These are phyloP conservation scores for Chrysosporium keratinophilum DNA, from an alignment of 2,329 filamentous ascomycete genomes.

Conservation along the genomic window DNA sequence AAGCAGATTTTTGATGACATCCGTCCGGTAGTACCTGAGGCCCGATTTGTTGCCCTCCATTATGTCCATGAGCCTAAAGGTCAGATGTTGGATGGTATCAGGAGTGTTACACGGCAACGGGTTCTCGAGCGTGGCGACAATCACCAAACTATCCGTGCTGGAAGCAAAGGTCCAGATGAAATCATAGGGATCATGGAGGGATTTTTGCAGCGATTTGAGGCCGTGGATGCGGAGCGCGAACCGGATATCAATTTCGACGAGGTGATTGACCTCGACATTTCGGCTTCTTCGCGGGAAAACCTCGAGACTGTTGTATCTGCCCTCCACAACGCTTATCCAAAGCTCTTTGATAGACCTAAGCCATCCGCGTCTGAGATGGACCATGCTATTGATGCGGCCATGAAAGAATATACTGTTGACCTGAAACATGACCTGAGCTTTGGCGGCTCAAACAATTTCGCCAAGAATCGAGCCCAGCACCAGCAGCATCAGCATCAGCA, in stretches of 20 bases:
- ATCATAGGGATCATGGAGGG: constrained; percentile 89
- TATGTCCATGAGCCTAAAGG: constrained; percentile 64
- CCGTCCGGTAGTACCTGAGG: constrained; percentile 48
- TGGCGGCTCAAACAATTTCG: constrained; percentile 39
- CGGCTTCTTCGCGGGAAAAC: constrained; percentile 68
- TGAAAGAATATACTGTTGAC: constrained; percentile 66
- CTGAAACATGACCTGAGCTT: constrained; percentile 65
- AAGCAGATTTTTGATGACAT: constrained; percentile 79
- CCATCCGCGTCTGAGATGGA: constrained; percentile 68
- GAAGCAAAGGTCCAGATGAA: constrained; percentile 59
- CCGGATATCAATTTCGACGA: constrained; percentile 77
- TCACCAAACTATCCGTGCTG: constrained; percentile 91
- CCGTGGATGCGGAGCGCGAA: constrained; percentile 52
- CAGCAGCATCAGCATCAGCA: constrained; percentile 8
- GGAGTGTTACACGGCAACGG: constrained; percentile 62
- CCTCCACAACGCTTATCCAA: constrained; percentile 67
- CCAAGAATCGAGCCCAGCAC: constrained; percentile 17
- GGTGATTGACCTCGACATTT: constrained; percentile 73
- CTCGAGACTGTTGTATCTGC: constrained; percentile 66
- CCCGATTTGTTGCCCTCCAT: constrained; percentile 72
- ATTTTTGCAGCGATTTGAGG: constrained; percentile 78
- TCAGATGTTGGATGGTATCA: constrained; percentile 57
- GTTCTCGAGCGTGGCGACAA: constrained; percentile 85
- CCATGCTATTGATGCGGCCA: constrained; percentile 61
- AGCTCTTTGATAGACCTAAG: constrained; percentile 55